Base-by-base conservation (phyloP, 371 early-diverging fungal genomes). In the Mucor plumbeus region DNA sequence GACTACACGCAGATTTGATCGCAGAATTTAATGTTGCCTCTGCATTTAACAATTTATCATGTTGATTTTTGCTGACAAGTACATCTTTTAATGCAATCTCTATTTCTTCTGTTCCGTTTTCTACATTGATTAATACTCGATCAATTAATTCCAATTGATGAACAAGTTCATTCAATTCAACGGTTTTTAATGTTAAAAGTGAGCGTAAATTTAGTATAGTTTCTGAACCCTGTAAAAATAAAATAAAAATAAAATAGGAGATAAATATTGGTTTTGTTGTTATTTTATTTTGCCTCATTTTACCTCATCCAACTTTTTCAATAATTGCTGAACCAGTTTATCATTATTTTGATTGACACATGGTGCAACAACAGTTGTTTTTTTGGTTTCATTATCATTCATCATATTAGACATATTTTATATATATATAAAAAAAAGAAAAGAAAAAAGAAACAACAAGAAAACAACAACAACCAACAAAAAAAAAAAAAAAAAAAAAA, bases 141-240 rank as follows among this genome's bases (percentile, higher is more conserved):
- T 78, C 65, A 33, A 75, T 75, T n/a, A 72, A 38, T n/a, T 72
- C 61, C n/a, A 78, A 54, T 43, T 78, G 75, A 13, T 44, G 68
- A 26, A 75, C 41, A 4, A 78, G 63, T 47, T 78, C 68, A 35
- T 75, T 72, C 3, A 78, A 31, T 55, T 78, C 71, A 26, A 61
- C 69, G 7, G 78, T 70, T 43, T 78, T 78, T 1, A 55, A 47
- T 7, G 59, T 72, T 17, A 78, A 65, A 14, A 78, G 59, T 13
- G 71, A 66, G 31, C 71, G 68, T 36, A 78, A 59, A 38, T 73
- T 69, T 15, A 66, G 63, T 31, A 72, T 68, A 1, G 75, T 72
- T 40, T 78, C 73, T 41, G 71, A 60, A n/a, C 74, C 75, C 78
- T 77, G 64, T 47, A 21, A 5, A 54, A 59, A 41, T n/a, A 17